Evolutionary conservation across 352 stramenopile genomes (phyloP), one percentile per base, ranked within the genome.

Genomic region (Phytophthora pistaciae): DNA sequence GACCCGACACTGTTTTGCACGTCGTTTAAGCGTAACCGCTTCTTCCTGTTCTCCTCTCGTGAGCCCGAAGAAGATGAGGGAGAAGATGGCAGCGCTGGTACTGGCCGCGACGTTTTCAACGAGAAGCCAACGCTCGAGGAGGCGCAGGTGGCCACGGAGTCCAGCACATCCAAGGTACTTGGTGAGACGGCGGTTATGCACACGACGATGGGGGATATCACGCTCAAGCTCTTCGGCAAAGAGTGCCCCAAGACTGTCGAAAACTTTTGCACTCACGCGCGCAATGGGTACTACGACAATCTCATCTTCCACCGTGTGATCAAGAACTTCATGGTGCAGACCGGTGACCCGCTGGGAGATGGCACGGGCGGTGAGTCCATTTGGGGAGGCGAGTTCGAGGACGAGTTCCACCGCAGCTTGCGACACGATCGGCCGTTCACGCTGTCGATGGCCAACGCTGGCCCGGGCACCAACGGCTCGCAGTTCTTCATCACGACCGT

Each of bases 401-500:
- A 99, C 86, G 98, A 99, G 78, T 99, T 99, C 82, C 90, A 98
- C 64, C 91, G 94, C 44, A 96, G 79, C 69, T 79, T 98, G 66
- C 82, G 92, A 52, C 97, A 99, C 76, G 97, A 99, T 84, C 90
- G 97, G 5, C 92, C 97, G 18, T 99, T 99, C 78, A 99, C 97
- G n/a, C 89, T 99, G 18, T 98, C 86, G 25, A 99, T 99, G 98
- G 98, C 98, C 5, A 99, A 99, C 85, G 84, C 85, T 55, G 86
- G 90, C 0, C 90, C 88, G 9, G 74, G 77, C 5, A 96, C 88
- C 14, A 96, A 96, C 66, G 91, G 87, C 64, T 94, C 87, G 23
- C 93, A 98, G 73, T 99, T 99, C 76, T 99, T 99, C 87, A 99
- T 99, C 64, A 99, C 98, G 18, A 99, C 97, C 1, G 96, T 99